phyloP scores from a whole-genome alignment of 805 yeast species.

The Yueomyces sp. region DNA sequence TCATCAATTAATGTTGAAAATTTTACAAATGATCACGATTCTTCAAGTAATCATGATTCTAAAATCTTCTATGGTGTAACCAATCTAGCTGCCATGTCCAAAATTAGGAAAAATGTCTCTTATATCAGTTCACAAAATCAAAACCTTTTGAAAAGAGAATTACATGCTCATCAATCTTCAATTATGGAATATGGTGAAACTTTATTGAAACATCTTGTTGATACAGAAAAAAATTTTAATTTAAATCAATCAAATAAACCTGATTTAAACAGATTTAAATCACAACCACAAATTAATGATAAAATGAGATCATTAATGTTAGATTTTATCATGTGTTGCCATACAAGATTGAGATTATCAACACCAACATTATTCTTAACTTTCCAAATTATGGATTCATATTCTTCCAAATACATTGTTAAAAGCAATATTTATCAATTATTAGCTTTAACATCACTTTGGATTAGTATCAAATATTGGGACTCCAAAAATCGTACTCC shows the following conservation, averaged over 20 bases:
- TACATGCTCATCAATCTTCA: slow-evolving; percentile 30
- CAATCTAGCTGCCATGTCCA: slow-evolving; percentile 4
- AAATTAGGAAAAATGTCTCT: slow-evolving; percentile 11
- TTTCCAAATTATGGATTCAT: slow-evolving; percentile 68
- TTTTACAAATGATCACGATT: too few relatives aligned
- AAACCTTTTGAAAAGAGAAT: slow-evolving; percentile 33
- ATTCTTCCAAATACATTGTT: slow-evolving; percentile 69
- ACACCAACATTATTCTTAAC: slow-evolving; percentile 55
- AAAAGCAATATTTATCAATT: slow-evolving; percentile 75
- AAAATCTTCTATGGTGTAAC: too few relatives aligned
- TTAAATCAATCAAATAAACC: slow-evolving; percentile 9
- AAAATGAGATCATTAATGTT: slow-evolving; percentile 64
- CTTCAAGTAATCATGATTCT: too few relatives aligned
- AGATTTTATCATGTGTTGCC: slow-evolving; percentile 67
- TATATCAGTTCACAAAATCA: slow-evolving; percentile 9
- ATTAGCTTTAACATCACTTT: slow-evolving; percentile 73
- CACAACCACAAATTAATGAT: slow-evolving; percentile 29
- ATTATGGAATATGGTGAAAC: slow-evolving; percentile 35
- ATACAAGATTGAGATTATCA: slow-evolving; percentile 46
- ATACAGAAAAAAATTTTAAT: slow-evolving; percentile 16
- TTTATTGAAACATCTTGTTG: slow-evolving; percentile 20
- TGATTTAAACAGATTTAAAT: slow-evolving; percentile 18
- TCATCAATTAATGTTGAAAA: too few relatives aligned
- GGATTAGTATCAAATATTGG: slow-evolving; percentile 76
- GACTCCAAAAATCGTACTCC: slow-evolving; percentile 58